Evolutionary conservation across 371 early-diverging fungal genomes (phyloP).

Genomic region (Polyrhizophydium stewartii): DNA sequence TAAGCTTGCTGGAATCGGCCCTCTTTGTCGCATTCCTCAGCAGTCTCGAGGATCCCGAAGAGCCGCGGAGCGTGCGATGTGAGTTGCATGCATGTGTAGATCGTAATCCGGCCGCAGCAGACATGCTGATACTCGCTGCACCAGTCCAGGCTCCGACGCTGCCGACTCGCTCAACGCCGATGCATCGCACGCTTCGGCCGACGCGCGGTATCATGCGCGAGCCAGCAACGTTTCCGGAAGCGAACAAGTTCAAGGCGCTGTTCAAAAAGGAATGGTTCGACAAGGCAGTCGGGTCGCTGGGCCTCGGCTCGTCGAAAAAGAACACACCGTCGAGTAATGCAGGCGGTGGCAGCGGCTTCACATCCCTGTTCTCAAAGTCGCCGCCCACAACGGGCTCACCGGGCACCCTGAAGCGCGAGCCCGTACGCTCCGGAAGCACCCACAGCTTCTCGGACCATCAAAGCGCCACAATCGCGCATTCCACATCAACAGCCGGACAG

Average conservation of each 20-base stretch:
- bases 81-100: not conserved
- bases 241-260: not conserved
- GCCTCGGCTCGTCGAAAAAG: not conserved
- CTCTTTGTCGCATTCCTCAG: not conserved
- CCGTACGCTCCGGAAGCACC: not conserved
- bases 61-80: slow-evolving; percentile 5
- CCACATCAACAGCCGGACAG: not conserved
- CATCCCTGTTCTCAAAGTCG: slow-evolving; percentile 1
- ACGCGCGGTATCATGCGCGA: not conserved
- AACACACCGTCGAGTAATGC: too few relatives aligned
- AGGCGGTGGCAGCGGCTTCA: not conserved
- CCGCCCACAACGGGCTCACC: not conserved
- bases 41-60: not conserved
- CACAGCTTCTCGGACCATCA: too few relatives aligned
- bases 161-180: not conserved
- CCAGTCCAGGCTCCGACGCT: not conserved
- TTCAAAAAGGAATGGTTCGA: not conserved
- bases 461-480: too few relatives aligned
- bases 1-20: not conserved
- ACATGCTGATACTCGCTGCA: not conserved
- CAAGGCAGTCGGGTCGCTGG: slow-evolving; percentile 2
- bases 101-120: too few relatives aligned
- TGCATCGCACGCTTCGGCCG: not conserved
- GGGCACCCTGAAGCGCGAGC: too few relatives aligned
- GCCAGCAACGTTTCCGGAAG: not conserved